Percentiles rank a stretch among this genome's conserved stretches.
phyloP scores from a whole-genome alignment of 257 asterid genomes.

The Jacaranda mimosifolia region DNA sequence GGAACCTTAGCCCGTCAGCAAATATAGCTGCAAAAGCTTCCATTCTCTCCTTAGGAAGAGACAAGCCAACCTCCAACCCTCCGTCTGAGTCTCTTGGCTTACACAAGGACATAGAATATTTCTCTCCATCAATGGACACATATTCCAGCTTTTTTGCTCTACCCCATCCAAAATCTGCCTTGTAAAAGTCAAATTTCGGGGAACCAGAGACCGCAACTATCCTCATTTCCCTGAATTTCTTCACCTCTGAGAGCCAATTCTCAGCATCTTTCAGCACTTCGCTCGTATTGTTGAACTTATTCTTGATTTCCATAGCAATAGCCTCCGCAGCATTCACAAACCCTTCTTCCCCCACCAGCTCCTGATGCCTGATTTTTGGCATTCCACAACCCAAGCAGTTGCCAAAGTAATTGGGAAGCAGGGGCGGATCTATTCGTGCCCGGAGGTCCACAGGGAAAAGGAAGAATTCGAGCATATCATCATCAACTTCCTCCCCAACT shows the following conservation, averaged over 20 bases:
- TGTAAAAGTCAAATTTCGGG: conserved; percentile 43
- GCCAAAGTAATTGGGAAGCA: conserved; percentile 46
- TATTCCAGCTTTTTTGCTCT: conserved; percentile 42
- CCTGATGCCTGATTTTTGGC: conserved; percentile 5
- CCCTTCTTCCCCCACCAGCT: conserved; percentile 44
- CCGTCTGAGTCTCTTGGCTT: conserved; percentile 34
- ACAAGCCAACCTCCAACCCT: conserved; percentile 52
- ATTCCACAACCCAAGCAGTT: conserved; percentile 44
- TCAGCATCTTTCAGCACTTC: conserved; percentile 28
- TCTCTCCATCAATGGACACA: conserved; percentile 40
- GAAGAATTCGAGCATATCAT: not conserved
- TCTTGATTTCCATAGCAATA: conserved; percentile 36
- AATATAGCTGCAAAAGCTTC: conserved; percentile 41
- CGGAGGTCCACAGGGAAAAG: conserved; percentile 42
- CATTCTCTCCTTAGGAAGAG: conserved; percentile 47
- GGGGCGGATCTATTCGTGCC: conserved; percentile 34
- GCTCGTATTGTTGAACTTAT: conserved; percentile 19
- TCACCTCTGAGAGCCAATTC: conserved; percentile 34
- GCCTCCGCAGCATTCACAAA: conserved; percentile 43
- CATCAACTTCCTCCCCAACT: conserved; percentile 12
- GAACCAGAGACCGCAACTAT: conserved; percentile 46
- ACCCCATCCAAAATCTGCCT: conserved; percentile 56
- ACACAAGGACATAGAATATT: conserved; percentile 38
- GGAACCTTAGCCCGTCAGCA: conserved; percentile 13
- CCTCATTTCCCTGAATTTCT: not conserved